Evolutionary conservation across 2,329 filamentous ascomycete genomes (phyloP).

Genomic region (Fusarium sp.): DNA sequence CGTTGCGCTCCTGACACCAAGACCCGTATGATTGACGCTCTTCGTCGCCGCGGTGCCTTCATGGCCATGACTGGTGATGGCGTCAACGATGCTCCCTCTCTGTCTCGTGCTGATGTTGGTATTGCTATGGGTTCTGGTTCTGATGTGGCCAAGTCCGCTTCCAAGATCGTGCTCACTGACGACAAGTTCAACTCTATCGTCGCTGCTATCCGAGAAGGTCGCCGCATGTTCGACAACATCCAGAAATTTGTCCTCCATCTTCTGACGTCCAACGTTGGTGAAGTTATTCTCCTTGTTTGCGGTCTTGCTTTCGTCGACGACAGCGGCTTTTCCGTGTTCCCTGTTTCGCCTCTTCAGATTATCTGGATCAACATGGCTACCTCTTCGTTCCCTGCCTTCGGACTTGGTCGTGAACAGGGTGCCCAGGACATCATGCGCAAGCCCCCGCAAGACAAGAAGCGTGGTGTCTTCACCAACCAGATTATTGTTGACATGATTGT

Average conservation of each 20-base stretch:
- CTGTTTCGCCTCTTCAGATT: conserved; percentile 86
- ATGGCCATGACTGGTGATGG: conserved; percentile 92
- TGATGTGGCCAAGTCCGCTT: conserved; percentile 86
- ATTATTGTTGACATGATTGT: conserved; percentile 84
- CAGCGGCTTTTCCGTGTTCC: conserved; percentile 82
- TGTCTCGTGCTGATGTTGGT: conserved; percentile 85
- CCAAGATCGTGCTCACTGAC: conserved; percentile 85
- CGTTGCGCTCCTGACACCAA: conserved; percentile 89
- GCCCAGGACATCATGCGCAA: conserved; percentile 82
- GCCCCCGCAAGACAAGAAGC: conserved; percentile 77
- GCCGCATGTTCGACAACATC: conserved; percentile 89
- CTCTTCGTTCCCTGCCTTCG: conserved; percentile 88
- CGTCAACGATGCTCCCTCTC: conserved; percentile 86
- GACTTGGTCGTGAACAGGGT: conserved; percentile 83
- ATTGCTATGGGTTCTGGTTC: conserved; percentile 93
- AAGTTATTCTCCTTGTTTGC: conserved; percentile 84
- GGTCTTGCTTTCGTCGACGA: conserved; percentile 85
- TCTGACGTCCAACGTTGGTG: conserved; percentile 84
- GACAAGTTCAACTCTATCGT: conserved; percentile 92
- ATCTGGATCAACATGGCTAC: conserved; percentile 97
- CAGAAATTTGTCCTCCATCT: conserved; percentile 89
- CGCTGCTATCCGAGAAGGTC: conserved; percentile 83
- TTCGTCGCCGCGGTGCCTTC: conserved; percentile 81
- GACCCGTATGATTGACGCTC: conserved; percentile 89
- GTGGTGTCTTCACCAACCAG: conserved; percentile 82